Evolutionary conservation across 2,329 filamentous ascomycete genomes (phyloP), one percentile per base, ranked within the genome.

Genomic region (Ascochyta viciae-villosae): DNA sequence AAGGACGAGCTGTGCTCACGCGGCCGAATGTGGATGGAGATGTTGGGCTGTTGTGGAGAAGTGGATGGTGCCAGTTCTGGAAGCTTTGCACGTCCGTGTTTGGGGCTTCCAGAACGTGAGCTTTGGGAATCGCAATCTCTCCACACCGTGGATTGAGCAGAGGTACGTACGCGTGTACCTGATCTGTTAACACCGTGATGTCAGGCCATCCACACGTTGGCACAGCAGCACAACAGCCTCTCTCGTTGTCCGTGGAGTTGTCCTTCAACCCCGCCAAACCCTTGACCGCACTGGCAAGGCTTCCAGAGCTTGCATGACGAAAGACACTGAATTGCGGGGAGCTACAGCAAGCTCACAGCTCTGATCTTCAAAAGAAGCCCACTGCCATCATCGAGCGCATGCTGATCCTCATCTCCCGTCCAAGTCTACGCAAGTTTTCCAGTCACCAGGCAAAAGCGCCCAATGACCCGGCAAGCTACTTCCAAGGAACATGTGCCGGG

Each of bases 401-500:
- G 53, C 41, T 51, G 53, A 56, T 56, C 53, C 47, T 56, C 42
- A 56, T 56, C 42, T 56, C 42, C 43, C 39, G 53, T 56, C 53
- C 53, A 50, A 55, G 47, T 42, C 35, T 43, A 24, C 16, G 7
- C 33, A 42, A 12, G 26, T 41, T 41, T 50, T 42, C 35, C 37
- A 46, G 53, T 55, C 46, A 55, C 23, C 52, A 41, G 46, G 13
- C 27, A 19, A 5, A 19, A 8, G 6, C 27, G 31, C 16, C 49
- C 49, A 52, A 52, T 52, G 34, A 34, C 16, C 38, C 6, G 23
- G 23, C 15, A 41, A 27, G 37, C 7, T 39, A 22, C 37, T 22
- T 40, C 38, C 45, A 43, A 34, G 34, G 33, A 27, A 10, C 35
- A 54, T 40, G 10, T 46, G 52, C 52, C 46, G 52, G 46, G 35